Evolutionary conservation across 306 rosid genomes (phyloP).

Genomic region (Canavalia ensiformis): DNA sequence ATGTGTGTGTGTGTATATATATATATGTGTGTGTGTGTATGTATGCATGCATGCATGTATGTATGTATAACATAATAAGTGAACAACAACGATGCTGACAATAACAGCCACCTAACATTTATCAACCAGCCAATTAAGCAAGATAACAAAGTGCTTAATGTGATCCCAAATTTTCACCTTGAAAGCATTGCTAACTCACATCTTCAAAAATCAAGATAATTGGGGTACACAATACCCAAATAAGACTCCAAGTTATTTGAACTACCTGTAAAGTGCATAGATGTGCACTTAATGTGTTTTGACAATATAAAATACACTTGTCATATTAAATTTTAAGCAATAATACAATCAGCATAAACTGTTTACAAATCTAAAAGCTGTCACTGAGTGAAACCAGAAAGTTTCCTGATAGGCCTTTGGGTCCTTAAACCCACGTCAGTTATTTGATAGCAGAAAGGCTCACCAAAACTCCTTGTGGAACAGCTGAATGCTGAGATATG

Average conservation of each 20-base stretch:
- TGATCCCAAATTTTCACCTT: background rate
- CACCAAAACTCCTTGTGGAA: conserved; percentile 92
- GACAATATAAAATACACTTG: conserved; percentile 5
- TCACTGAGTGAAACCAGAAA: conserved; percentile 3
- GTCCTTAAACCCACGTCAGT: background rate
- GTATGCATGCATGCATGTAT: too few relatives aligned
- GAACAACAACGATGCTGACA: conserved; percentile 4
- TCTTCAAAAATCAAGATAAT: background rate
- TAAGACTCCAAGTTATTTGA: background rate
- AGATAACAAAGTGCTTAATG: conserved; percentile 11
- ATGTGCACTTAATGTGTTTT: background rate
- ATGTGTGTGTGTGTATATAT: too few relatives aligned
- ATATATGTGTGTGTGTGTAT: too few relatives aligned
- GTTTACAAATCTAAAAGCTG: background rate
- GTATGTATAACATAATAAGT: background rate
- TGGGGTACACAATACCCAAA: conserved; percentile 2
- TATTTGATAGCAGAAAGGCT: conserved; percentile 42
- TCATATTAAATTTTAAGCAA: conserved; percentile 20
- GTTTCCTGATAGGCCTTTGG: conserved; percentile 13
- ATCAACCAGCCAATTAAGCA: background rate
- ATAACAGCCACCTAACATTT: conserved; percentile 9
- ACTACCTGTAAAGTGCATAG: background rate
- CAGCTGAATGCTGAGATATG: conserved; percentile 88
- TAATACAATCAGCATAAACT: background rate
- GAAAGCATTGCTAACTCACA: background rate